Conservation (phyloP, 164 flowering plant species). For the Hamamelis virginiana region DNA sequence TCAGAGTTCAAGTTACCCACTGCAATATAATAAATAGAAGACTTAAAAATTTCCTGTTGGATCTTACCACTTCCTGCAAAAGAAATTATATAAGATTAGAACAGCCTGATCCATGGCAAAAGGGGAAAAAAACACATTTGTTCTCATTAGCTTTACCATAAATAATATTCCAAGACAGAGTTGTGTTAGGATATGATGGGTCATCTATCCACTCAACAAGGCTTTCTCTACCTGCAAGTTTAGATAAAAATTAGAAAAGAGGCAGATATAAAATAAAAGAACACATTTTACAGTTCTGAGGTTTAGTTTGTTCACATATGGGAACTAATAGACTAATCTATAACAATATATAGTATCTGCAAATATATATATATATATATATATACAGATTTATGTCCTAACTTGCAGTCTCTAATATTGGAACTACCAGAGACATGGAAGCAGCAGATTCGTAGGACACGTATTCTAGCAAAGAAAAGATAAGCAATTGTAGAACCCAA, state of each 20-base stretch:
- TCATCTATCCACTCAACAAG: slow-evolving; percentile 64
- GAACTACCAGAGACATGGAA: too few species aligned
- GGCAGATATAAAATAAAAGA: neutral
- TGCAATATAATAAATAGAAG: slow-evolving; percentile 64
- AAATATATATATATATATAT: too few species aligned
- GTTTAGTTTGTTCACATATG: too few species aligned
- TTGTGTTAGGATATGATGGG: slow-evolving; percentile 66
- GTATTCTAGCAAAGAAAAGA: too few species aligned
- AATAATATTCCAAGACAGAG: slow-evolving; percentile 71
- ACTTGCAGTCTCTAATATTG: too few species aligned
- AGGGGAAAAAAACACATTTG: neutral
- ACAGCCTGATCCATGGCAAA: neutral
- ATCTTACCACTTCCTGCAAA: slow-evolving; percentile 61
- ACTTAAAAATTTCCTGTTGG: slow-evolving; percentile 38
- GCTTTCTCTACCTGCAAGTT: slow-evolving; percentile 62
- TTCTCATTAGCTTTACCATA: slow-evolving; percentile 41
- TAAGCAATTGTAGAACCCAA: too few species aligned
- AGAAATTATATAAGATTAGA: neutral
- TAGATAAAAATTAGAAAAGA: neutral
- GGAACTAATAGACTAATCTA: too few species aligned
- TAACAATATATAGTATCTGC: too few species aligned
- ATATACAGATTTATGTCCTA: too few species aligned
- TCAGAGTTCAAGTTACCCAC: slow-evolving; percentile 57
- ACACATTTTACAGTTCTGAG: neutral
- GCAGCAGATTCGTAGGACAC: too few species aligned